These are phyloP conservation scores for Eimeria maxima DNA, from an alignment of 169 alveolate genomes.

Conservation along the genomic window DNA sequence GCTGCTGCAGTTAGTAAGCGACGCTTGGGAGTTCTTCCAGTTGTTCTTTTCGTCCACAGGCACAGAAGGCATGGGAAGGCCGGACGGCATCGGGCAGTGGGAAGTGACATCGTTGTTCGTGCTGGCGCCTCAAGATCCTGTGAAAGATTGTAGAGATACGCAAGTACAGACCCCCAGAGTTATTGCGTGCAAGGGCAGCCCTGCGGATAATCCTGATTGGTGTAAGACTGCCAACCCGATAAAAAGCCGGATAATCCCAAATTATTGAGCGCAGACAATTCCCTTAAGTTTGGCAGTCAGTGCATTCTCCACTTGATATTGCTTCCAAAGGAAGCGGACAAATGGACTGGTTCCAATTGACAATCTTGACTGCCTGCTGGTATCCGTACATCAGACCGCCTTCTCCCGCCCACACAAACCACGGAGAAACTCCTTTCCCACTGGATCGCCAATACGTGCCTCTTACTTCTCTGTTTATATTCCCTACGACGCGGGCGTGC, in stretches of 20 bases:
- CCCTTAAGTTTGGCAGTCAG: not conserved
- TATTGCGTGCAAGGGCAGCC: constrained; percentile 35
- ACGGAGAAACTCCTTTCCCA: constrained; percentile 54
- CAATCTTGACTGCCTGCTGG: not conserved
- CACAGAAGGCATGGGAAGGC: constrained; percentile 11
- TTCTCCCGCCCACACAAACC: constrained; percentile 14
- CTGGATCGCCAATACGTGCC: constrained; percentile 74
- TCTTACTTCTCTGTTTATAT: constrained; percentile 34
- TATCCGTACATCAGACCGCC: constrained; percentile 28
- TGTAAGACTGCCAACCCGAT: constrained; percentile 7
- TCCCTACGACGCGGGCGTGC: constrained; percentile 39
- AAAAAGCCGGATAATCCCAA: not conserved
- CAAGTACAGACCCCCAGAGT: not conserved
- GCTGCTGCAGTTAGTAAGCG: constrained; percentile 55
- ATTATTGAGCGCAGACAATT: not conserved
- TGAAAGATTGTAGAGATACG: not conserved
- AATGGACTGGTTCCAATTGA: not conserved
- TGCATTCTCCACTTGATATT: not conserved
- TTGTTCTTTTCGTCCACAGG: not conserved
- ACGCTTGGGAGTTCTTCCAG: constrained; percentile 17
- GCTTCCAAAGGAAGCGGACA: not conserved
- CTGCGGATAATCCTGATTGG: constrained; percentile 73
- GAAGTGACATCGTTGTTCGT: constrained; percentile 46
- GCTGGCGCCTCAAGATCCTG: constrained; percentile 15
- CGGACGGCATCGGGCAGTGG: constrained; percentile 64